Evolutionary conservation across 169 alveolate genomes (phyloP).

Genomic region (Cryptosporidium muris): DNA sequence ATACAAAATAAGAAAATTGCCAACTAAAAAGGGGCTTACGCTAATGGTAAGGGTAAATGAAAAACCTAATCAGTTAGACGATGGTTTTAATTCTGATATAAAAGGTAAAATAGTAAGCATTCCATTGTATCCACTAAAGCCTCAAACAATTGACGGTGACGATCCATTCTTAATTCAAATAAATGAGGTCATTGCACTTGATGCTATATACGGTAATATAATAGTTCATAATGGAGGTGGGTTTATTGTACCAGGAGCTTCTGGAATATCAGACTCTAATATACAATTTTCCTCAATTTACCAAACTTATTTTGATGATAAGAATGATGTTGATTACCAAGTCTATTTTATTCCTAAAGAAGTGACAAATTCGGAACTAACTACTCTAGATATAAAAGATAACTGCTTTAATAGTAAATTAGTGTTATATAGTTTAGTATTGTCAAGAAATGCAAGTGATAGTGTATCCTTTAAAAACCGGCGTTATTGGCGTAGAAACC

Average conservation of each 20-base stretch:
- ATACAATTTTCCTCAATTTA: background rate
- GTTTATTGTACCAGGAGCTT: background rate
- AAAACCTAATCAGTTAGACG: background rate
- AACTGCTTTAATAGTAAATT: conserved; percentile 15
- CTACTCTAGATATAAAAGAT: background rate
- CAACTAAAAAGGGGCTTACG: no score
- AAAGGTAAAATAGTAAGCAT: conserved; percentile 13
- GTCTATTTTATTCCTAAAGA: conserved; percentile 33
- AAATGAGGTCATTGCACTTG: conserved; percentile 45
- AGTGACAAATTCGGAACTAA: background rate
- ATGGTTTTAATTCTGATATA: background rate
- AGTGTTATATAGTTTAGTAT: conserved; percentile 34
- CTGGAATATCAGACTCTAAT: background rate
- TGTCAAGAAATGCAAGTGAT: conserved; percentile 39
- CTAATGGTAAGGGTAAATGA: no score
- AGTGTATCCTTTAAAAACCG: conserved; percentile 54
- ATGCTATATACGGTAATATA: conserved; percentile 58
- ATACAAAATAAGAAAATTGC: no score
- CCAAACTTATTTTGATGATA: conserved; percentile 1
- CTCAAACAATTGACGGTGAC: background rate
- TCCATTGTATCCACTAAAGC: conserved; percentile 18
- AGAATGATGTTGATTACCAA: conserved; percentile 9
- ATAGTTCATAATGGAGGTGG: conserved; percentile 7
- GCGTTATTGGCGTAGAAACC: conserved; percentile 59
- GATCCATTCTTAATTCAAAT: conserved; percentile 32